Conservation (phyloP, 192 early-diverging fungal genomes). For the Neocallimastix lanati region DNA sequence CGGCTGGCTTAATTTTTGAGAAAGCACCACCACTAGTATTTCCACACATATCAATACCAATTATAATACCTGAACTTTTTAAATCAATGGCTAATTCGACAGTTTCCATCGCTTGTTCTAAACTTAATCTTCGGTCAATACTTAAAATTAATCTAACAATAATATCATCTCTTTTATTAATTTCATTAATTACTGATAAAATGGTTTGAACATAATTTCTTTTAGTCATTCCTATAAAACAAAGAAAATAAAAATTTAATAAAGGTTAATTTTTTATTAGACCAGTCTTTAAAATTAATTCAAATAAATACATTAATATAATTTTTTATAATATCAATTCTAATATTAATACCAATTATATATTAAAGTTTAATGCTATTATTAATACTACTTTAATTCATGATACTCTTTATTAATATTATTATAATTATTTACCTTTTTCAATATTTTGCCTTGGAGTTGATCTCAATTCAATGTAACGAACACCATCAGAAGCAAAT, state of each 20-base stretch:
- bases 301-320: too few species aligned
- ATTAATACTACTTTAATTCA: too few species aligned
- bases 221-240: not conserved
- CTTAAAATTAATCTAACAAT: slow-evolving; percentile 23
- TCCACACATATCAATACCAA: slow-evolving; percentile 45
- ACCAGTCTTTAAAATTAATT: too few species aligned
- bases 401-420: too few species aligned
- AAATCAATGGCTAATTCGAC: slow-evolving; percentile 28
- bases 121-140: slow-evolving; percentile 23
- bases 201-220: not conserved
- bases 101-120: slow-evolving; percentile 23
- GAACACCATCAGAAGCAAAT: not conserved
- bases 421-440: slow-evolving; percentile 12
- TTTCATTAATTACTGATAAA: not conserved
- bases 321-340: too few species aligned
- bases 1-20: slow-evolving; percentile 16
- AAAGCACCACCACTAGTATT: slow-evolving; percentile 20
- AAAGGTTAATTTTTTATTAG: too few species aligned
- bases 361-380: too few species aligned
- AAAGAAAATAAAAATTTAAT: too few species aligned
- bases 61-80: slow-evolving; percentile 10
- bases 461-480: slow-evolving; percentile 35
- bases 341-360: too few species aligned
- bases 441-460: slow-evolving; percentile 24
- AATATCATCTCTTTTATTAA: slow-evolving; percentile 7